Evolutionary conservation across 805 yeast species (phyloP), one percentile per base, ranked within the genome.

Genomic region (Maudiozyma turicensis): DNA sequence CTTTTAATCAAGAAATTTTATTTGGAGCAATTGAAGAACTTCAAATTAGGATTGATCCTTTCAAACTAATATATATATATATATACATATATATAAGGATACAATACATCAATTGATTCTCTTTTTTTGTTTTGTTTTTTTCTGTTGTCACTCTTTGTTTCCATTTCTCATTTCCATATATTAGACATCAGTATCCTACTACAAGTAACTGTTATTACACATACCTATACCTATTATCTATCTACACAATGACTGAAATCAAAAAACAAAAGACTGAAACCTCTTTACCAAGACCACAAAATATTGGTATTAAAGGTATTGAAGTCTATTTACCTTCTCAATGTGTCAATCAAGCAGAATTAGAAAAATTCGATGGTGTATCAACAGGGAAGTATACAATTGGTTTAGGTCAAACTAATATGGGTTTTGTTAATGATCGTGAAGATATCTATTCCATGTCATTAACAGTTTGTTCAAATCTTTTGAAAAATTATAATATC

Each of bases 331-430:
- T 89, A 64, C 98, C 99, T 43, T 73, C 81, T 40, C 84, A 81
- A 68, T 81, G 73, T 59, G 97, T 93, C 53, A 84, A 78, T 74
- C 98, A 93, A 73, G 72, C 82, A 45, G 98, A 87, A 49, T 74
- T 93, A 57, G 99, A 93, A 70, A 72, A 76, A 55, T 81, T 72
- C 60, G 95, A 90, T 66, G 86, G 85, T 50, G 90, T 91, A 53
- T 79, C 98, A 26, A 73, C 85, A 48, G 99, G 99, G 52, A 93
- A 93, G 70, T 93, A 89, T 77, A 93, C 99, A 65, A 91, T 93
- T 69, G 99, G 99, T 46, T 77, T 93, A 52, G 99, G 99, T 56
- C 99, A 93, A 75, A 91, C 96, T 63, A 88, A 89, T 71, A 93
- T 93, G 99, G 80, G 95, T 15, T 93, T 87, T 62, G 98, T 93